Base-by-base conservation (phyloP, 768 basidiomycete species). In the Steccherinum ochraceum region DNA sequence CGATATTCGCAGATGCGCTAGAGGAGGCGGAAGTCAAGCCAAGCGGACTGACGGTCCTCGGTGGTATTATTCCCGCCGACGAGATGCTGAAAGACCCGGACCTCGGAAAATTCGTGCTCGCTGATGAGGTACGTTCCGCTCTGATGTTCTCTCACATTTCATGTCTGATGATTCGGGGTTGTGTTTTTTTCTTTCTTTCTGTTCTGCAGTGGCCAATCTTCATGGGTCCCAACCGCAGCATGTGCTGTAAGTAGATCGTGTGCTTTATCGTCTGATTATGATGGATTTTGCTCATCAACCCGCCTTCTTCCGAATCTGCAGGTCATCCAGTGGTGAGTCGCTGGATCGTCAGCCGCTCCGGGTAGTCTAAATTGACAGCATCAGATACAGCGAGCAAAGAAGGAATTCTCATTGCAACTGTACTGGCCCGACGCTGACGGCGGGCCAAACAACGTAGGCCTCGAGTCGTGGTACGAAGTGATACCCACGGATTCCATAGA, bases 61-160 rank as follows among this genome's bases (percentile, higher is more conserved):
- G 72, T 45, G 65, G 73, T 0, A 72, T 65, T 2, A 57, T 81
- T 10, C 69, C 76, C 1, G 66, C 67, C 48, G 59, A 66, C 21
- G 49, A 59, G 18, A 72, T 82, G 53, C 57, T 66, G 49, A 60
- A 64, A 40, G 75, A 81, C 51, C 63, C 69, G 2, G 62, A 70
- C 21, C 66, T 79, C 2, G 56, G 58, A 13, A 47, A 63, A 54
- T 56, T 61, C 50, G 48, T 59, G 2, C 51, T 56, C 13, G 54
- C 58, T 7, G 61, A 68, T 26, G 66, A 70, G 67, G 72, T 72
- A 46, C 51, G 61, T 56, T 42, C 39, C 24, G n/a, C n/a, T n/a
- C n/a, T n/a, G n/a, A n/a, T n/a, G n/a, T n/a, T n/a, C n/a, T 13
- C 19, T 40, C 25, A 45, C 21, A 25, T 24, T 21, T 20, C 50